Evolutionary conservation across 768 basidiomycete species (phyloP).

Genomic region (Amanita muscaria): DNA sequence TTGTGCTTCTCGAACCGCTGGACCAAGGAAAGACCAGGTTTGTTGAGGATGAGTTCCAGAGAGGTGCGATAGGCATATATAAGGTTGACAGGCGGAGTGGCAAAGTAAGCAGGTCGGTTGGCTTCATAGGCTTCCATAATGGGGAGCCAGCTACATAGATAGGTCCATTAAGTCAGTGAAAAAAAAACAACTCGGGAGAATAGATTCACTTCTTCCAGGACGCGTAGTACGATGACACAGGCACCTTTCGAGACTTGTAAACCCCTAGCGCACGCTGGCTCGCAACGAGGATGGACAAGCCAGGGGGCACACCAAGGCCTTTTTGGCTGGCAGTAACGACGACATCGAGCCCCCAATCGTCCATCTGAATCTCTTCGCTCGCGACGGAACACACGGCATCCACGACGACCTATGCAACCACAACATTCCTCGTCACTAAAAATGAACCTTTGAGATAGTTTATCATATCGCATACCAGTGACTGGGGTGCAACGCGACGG

Average conservation of each 20-base stretch:
- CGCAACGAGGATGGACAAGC: slow-evolving; percentile 78
- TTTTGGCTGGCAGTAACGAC: slow-evolving; percentile 85
- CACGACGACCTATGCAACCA: slow-evolving; percentile 64
- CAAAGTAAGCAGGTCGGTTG: slow-evolving; percentile 81
- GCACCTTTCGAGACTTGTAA: slow-evolving; percentile 51
- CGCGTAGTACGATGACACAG: slow-evolving; percentile 75
- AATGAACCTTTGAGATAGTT: not conserved
- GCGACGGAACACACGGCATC: slow-evolving; percentile 98
- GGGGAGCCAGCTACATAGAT: slow-evolving; percentile 62
- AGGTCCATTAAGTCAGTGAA: not conserved
- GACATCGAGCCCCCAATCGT: slow-evolving; percentile 88
- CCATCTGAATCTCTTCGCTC: slow-evolving; percentile 90
- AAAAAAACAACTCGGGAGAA: not conserved
- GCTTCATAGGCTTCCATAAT: slow-evolving; percentile 91
- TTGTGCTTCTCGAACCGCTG: slow-evolving; percentile 75
- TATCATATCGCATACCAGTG: slow-evolving; percentile 42
- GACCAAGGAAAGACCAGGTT: slow-evolving; percentile 50
- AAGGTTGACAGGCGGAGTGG: slow-evolving; percentile 91
- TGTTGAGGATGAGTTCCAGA: slow-evolving; percentile 57
- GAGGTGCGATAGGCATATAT: slow-evolving; percentile 88
- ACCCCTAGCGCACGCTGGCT: slow-evolving; percentile 74
- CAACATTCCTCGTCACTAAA: too few relatives aligned
- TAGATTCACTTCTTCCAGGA: slow-evolving; percentile 70
- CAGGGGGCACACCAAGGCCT: slow-evolving; percentile 89
- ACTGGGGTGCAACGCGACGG: slow-evolving; percentile 70